Evolutionary conservation across 192 early-diverging fungal genomes (phyloP).

Genomic region (Piromyces finnis): DNA sequence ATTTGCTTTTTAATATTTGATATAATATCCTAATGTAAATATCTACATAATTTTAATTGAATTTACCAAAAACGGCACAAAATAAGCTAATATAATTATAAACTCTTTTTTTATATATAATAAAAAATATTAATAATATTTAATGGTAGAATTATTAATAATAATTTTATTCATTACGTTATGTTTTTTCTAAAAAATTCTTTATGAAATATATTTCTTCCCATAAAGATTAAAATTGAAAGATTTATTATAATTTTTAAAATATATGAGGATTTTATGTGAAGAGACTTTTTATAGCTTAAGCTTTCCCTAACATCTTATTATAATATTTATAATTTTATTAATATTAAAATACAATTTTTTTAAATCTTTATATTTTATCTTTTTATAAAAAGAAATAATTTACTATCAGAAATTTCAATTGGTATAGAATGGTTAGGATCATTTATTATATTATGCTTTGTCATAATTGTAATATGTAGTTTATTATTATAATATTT

Average conservation of each 20-base stretch:
- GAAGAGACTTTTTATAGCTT: neutral
- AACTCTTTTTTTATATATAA: neutral
- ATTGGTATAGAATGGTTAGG: neutral
- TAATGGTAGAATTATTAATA: too few species aligned
- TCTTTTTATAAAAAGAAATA: too few species aligned
- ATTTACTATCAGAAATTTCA: neutral
- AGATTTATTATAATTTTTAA: neutral
- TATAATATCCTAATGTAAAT: too few species aligned
- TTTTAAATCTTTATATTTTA: too few species aligned
- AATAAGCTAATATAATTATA: neutral
- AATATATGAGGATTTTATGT: neutral
- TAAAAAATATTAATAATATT: too few species aligned
- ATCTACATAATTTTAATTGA: neutral
- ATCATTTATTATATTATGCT: neutral
- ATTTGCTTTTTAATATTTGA: too few species aligned
- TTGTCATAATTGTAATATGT: neutral
- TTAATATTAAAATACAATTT: too few species aligned
- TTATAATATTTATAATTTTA: too few species aligned
- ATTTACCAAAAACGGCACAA: neutral
- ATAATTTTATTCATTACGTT: too few species aligned
- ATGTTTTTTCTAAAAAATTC: neutral
- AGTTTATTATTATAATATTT: neutral
- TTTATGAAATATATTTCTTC: neutral
- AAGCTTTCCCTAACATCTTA: neutral
- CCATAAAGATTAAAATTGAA: neutral